Percentiles rank a stretch among this genome's conserved stretches.
Conservation (phyloP, 768 basidiomycete species). For the Xerocomus potaroensis region DNA sequence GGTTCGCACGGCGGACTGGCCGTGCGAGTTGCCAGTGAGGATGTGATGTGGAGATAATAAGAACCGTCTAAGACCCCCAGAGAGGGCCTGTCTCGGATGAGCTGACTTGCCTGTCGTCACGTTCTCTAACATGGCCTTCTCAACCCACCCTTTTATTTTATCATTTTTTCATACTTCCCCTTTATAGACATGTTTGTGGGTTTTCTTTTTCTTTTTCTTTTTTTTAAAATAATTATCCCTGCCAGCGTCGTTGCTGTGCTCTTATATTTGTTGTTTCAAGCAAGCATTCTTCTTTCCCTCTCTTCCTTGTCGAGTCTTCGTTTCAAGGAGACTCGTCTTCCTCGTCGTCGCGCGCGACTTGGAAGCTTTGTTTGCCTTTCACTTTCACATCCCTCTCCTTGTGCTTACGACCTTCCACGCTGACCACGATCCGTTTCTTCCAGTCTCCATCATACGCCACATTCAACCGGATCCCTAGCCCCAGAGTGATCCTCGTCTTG, state of each 20-base stretch:
- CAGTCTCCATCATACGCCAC: slow-evolving; percentile 27
- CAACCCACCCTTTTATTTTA: slow-evolving; percentile 9
- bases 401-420: slow-evolving; percentile 33
- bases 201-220: slow-evolving; percentile 11
- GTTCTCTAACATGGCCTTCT: slow-evolving; percentile 14
- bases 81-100: slow-evolving; percentile 26
- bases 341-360: slow-evolving; percentile 23
- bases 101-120: slow-evolving; percentile 16
- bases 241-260: slow-evolving; percentile 24
- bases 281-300: slow-evolving; percentile 15
- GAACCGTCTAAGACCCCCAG: slow-evolving; percentile 14
- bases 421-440: slow-evolving; percentile 36
- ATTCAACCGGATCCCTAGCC: slow-evolving; percentile 30
- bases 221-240: slow-evolving; percentile 10
- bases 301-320: slow-evolving; percentile 25
- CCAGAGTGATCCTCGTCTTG: slow-evolving; percentile 34
- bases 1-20: slow-evolving; percentile 1
- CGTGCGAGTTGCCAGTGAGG: slow-evolving; percentile 16
- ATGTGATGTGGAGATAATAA: slow-evolving; percentile 19
- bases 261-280: slow-evolving; percentile 33
- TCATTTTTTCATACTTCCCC: slow-evolving; percentile 14
- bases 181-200: slow-evolving; percentile 16
- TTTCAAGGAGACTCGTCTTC: slow-evolving; percentile 22
- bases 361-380: slow-evolving; percentile 14
- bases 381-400: slow-evolving; percentile 23